A percentile compares a stretch with the other conserved stretches of the same genome.
Conservation (phyloP, 208 protist species). For the Trypanosoma platydactyli region DNA sequence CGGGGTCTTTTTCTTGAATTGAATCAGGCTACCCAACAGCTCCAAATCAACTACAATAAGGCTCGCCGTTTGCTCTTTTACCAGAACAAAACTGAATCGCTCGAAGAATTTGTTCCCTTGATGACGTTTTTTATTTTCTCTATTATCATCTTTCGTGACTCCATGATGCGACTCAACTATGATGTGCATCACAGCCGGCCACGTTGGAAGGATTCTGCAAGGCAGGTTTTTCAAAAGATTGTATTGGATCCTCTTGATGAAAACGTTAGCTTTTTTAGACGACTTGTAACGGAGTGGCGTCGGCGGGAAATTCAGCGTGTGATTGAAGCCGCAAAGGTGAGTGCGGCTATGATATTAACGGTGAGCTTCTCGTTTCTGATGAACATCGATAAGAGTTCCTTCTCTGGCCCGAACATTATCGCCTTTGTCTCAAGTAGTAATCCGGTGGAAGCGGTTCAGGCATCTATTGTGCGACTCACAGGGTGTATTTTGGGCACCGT, state of each 20-base stretch:
- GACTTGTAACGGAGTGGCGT: conserved; percentile 48
- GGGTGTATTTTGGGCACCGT: conserved; percentile 87
- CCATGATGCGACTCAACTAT: conserved; percentile 60
- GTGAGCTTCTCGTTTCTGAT: conserved; percentile 81
- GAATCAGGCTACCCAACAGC: conserved; percentile 42
- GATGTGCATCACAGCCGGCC: conserved; percentile 31
- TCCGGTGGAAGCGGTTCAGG: conserved; percentile 85
- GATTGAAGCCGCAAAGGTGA: conserved; percentile 89
- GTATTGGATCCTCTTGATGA: conserved; percentile 53
- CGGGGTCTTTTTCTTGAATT: conserved; percentile 43
- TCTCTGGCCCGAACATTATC: conserved; percentile 88
- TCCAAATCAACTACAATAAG: conserved; percentile 64
- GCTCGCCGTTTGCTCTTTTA: conserved; percentile 83
- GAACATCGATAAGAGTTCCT: conserved; percentile 50
- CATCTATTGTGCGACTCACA: conserved; percentile 81
- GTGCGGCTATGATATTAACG: conserved; percentile 81
- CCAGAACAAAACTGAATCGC: conserved; percentile 53
- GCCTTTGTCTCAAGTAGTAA: conserved; percentile 86
- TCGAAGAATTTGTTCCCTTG: conserved; percentile 89
- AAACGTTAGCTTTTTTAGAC: conserved; percentile 55
- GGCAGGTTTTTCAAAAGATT: conserved; percentile 44
- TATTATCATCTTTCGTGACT: conserved; percentile 75
- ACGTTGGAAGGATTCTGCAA: conserved; percentile 1
- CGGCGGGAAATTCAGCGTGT: conserved; percentile 77
- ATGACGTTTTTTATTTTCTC: conserved; percentile 92